Percentiles rank a stretch among this genome's conserved stretches.
These are phyloP conservation scores for Casuarina cunninghamiana DNA, from an alignment of 306 rosid species.

Conservation along the genomic window DNA sequence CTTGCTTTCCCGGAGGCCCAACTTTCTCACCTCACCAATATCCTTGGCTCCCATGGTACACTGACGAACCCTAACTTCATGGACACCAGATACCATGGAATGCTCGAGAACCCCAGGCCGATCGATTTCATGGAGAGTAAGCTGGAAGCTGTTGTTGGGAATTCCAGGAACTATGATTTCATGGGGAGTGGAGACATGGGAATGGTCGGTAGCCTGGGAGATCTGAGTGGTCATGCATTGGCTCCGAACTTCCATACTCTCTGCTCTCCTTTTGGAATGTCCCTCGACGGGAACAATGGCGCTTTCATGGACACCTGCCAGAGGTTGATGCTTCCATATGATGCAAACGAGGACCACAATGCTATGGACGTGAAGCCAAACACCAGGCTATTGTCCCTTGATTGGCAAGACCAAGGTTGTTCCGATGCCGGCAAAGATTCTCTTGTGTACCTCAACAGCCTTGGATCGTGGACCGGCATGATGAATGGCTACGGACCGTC, in stretches of 20 bases:
- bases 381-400: constrained; percentile 70
- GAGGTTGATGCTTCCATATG: constrained; percentile 73
- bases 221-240: constrained; percentile 33
- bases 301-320: constrained; percentile 68
- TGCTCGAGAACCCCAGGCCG: constrained; percentile 53
- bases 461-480: constrained; percentile 73
- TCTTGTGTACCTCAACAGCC: constrained; percentile 57
- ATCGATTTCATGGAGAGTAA: constrained; percentile 82
- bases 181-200: constrained; percentile 51
- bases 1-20: constrained; percentile 69
- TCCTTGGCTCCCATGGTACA: constrained; percentile 43
- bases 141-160: constrained; percentile 52
- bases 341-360: constrained; percentile 38
- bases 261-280: constrained; percentile 57
- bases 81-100: constrained; percentile 30
- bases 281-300: constrained; percentile 50
- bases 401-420: constrained; percentile 92
- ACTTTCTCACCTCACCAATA: constrained; percentile 55
- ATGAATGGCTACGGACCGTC: constrained; percentile 75
- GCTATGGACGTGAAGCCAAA: constrained; percentile 82
- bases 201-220: constrained; percentile 43
- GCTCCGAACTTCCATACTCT: constrained; percentile 50
- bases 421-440: constrained; percentile 69
- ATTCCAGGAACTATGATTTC: constrained; percentile 51
- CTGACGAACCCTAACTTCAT: constrained; percentile 53